These are phyloP conservation scores for Plenodomus tracheiphilus DNA, from an alignment of 2,329 filamentous ascomycete genomes.

Conservation along the genomic window DNA sequence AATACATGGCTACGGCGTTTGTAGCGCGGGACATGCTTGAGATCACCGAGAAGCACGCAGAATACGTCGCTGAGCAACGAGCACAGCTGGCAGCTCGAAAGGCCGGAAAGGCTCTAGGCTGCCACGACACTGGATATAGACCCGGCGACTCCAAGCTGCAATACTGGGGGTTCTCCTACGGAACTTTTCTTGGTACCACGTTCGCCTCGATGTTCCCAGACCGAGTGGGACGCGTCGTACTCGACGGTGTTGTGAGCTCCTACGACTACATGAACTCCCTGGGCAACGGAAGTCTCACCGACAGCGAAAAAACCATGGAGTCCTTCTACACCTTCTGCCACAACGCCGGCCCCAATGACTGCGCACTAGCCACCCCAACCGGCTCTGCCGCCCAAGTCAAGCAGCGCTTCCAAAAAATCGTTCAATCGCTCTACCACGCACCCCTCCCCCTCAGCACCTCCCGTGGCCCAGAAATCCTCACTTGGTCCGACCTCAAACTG, in stretches of 20 bases:
- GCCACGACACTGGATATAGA: conserved; percentile 2
- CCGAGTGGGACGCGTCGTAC: conserved; percentile 38
- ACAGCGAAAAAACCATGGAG: conserved; percentile 50
- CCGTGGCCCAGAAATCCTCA: conserved; percentile 40
- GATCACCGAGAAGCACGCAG: conserved; percentile 50
- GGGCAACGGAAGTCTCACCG: conserved; percentile 47
- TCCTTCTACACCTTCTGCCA: conserved; percentile 53
- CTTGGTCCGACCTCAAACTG: conserved; percentile 45
- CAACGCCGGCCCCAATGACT: conserved; percentile 45
- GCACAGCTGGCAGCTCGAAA: conserved; percentile 1
- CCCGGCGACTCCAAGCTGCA: conserved; percentile 39
- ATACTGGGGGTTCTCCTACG: conserved; percentile 55
- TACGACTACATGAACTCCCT: conserved; percentile 41
- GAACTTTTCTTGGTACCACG: conserved; percentile 47
- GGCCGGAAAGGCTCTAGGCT: not conserved
- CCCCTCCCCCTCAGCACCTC: conserved; percentile 43
- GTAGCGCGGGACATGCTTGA: conserved; percentile 56
- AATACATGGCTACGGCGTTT: conserved; percentile 52
- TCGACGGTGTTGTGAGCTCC: conserved; percentile 53
- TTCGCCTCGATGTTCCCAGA: conserved; percentile 46
- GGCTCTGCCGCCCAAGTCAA: conserved; percentile 42
- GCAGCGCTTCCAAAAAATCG: conserved; percentile 34
- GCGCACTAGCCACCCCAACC: conserved; percentile 44
- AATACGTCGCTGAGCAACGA: conserved; percentile 30
- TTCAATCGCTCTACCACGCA: conserved; percentile 45